Base-by-base conservation (phyloP, 306 rosid genomes). In the Spatholobus suberectus region DNA sequence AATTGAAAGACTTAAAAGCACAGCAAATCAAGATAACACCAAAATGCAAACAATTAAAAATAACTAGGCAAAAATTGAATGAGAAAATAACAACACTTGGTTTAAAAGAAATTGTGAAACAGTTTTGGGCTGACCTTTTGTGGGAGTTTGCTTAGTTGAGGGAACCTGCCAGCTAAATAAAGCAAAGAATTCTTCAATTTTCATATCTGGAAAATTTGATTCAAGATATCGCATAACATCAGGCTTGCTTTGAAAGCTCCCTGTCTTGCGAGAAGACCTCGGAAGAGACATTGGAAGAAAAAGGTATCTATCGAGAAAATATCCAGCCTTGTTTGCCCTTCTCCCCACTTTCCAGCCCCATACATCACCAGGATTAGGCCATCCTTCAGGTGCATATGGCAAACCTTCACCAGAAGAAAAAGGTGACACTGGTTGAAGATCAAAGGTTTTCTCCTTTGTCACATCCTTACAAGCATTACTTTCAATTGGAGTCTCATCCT, bases 351-450 rank as follows among this genome's bases (percentile, higher is more conserved):
- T 87, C 95, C 95, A 93, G 58, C 77, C 70, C 92, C 95, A 90
- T 67, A 21, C 75, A 75, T 93, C 97, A 51, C 89, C 95, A 17
- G 86, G 90, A 44, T 89, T 87, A 20, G 95, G 97, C 95, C 95
- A 93, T 66, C 89, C 82, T 76, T 68, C 80, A 43, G 95, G 97
- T 67, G 95, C 95, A 88, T 91, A 91, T 49, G 95, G 97, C 80
- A 89, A 85, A 58, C 97, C 97, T 77, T 87, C 92, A 68, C 97
- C 94, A 29, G 80, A 63, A 58, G 81, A 83, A 13, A 71, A 78
- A 5, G 84, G 87, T 21, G 74, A 63, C 47, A 91, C 91, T 44
- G 85, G 89, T 70, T 75, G 81, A n/a, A 83, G 82, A 24, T 41
- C n/a, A 51, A 71, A 47, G 6, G 67, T 81, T 67, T 83, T 88